Evolutionary conservation across 2,329 filamentous ascomycete species (phyloP).

Genomic region (Colletotrichum tropicale): DNA sequence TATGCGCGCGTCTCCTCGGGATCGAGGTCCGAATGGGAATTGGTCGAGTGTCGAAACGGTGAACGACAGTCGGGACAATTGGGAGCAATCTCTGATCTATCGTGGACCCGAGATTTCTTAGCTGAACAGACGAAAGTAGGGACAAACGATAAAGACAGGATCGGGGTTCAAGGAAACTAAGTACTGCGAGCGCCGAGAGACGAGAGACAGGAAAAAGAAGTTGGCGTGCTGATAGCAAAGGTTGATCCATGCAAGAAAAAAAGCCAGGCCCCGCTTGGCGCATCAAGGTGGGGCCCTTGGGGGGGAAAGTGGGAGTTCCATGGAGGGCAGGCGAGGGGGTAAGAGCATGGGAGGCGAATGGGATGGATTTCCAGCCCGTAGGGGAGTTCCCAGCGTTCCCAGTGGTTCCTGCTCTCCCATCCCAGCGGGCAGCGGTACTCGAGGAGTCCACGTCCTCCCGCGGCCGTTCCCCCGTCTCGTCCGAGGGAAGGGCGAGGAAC

Average conservation of each 20-base stretch:
- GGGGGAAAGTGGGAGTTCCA: background rate
- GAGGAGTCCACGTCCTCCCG: background rate
- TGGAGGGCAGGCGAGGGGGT: background rate
- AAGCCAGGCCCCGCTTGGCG: constrained; percentile 14
- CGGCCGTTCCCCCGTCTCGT: background rate
- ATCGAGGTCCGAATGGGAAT: background rate
- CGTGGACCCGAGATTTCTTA: background rate
- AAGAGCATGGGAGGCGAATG: background rate
- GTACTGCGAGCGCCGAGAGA: constrained; percentile 2
- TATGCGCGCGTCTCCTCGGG: background rate
- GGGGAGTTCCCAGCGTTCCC: background rate
- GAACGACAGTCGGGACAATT: background rate
- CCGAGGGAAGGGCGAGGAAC: background rate
- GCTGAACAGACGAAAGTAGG: background rate
- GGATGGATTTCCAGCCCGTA: background rate
- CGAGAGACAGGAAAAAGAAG: constrained; percentile 7
- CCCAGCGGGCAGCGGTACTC: background rate
- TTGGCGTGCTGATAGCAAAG: constrained; percentile 18
- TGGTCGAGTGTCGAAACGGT: background rate
- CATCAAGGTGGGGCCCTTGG: background rate
- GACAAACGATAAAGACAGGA: constrained; percentile 1
- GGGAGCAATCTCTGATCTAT: background rate
- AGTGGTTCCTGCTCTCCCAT: background rate
- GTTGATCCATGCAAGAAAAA: constrained; percentile 17
- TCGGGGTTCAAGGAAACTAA: constrained; percentile 17